Base-by-base conservation (phyloP, 306 rosid genomes). In the Delonix regia region DNA sequence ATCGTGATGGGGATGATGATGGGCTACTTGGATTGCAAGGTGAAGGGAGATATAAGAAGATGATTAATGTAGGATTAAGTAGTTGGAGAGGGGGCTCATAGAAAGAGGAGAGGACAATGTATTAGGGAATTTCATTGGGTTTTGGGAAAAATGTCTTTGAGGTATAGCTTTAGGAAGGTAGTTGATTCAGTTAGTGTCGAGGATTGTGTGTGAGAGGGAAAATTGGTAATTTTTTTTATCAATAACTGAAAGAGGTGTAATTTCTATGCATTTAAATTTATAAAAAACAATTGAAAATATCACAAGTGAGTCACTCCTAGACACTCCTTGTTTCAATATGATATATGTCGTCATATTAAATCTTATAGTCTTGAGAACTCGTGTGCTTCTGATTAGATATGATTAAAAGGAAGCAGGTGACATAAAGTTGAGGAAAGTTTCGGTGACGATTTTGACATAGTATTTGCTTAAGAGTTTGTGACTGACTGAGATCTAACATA, bases 21-120 rank as follows among this genome's bases (percentile, higher is more conserved):
- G n/a, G n/a, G n/a, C n/a, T n/a, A n/a, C n/a, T n/a, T n/a, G n/a
- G n/a, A n/a, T n/a, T n/a, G 19, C 5, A 13, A 16, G 19, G 51
- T 19, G 75, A 15, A 55, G 78, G 80, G 11, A 30, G 80, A 80
- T 82, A 78, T 2, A 66, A 67, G n/a, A n/a, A n/a, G n/a, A n/a
- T n/a, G n/a, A n/a, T n/a, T n/a, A n/a, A n/a, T n/a, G n/a, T n/a
- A n/a, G n/a, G n/a, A 38, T 81, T 91, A 84, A 93, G 98, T 75
- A 87, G 89, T 65, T 82, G 92, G 75, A 87, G 78, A 81, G 88
- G 85, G 60, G 87, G 81, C n/a, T 79, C 98, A 94, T 36, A 77
- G 89, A 88, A 89, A 76, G 85, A 79, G 88, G 80, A 85, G 91
- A 74, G 89, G 89, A 36, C 21, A 59, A 36, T 89, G 91, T 13